Conservation (phyloP, 2,329 filamentous ascomycete species). For the Alternaria arbusti region DNA sequence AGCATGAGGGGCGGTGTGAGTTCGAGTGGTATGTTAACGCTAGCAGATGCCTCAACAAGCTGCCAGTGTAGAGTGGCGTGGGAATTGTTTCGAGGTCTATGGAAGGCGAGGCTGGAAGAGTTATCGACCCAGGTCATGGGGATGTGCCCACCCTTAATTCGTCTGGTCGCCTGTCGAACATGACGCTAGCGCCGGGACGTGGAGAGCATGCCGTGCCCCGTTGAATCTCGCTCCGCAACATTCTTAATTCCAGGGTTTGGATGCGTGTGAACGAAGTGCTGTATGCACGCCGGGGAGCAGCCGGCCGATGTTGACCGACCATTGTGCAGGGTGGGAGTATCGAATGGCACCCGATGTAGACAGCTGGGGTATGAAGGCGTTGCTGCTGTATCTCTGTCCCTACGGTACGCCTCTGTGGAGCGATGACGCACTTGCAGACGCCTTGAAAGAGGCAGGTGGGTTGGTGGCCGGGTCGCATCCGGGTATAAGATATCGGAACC, state of each 20-base stretch:
- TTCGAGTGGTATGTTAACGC: background rate
- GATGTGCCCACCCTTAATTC: background rate
- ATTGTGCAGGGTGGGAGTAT: background rate
- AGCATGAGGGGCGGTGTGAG: background rate
- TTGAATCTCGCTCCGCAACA: background rate
- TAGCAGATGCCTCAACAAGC: background rate
- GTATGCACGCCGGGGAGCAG: background rate
- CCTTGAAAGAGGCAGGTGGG: constrained; percentile 1
- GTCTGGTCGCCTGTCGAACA: constrained; percentile 4
- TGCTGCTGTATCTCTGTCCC: background rate
- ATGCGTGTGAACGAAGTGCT: background rate
- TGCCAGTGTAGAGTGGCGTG: background rate
- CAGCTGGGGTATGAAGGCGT: background rate
- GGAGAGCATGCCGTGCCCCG: background rate
- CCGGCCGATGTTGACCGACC: constrained; percentile 1
- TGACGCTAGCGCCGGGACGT: constrained; percentile 9
- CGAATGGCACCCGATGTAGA: background rate
- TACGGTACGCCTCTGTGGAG: background rate
- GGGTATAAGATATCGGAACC: constrained; percentile 6
- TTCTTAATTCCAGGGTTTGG: background rate
- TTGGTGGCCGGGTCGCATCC: background rate
- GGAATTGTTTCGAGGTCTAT: background rate
- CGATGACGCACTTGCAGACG: background rate
- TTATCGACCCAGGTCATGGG: constrained; percentile 1
- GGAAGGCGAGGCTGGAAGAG: background rate